These are phyloP conservation scores for Glarea lozoyensis DNA, from an alignment of 495 filamentous ascomycete genomes.

Conservation along the genomic window DNA sequence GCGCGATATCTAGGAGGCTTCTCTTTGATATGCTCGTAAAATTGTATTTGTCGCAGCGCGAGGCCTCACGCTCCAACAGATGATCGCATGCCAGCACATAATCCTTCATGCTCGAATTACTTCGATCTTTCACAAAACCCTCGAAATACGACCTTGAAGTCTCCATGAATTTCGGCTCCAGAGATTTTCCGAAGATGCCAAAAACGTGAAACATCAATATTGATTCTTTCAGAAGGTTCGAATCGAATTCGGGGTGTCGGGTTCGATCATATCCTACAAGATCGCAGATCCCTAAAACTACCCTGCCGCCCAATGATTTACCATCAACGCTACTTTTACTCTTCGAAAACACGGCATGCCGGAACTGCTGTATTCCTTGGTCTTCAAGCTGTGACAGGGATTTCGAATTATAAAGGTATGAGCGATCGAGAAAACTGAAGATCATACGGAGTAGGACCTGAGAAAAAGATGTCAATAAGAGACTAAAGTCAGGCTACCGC, in stretches of 20 bases:
- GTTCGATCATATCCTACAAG: conserved; percentile 65
- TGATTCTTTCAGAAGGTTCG: conserved; percentile 52
- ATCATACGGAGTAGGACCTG: conserved; percentile 71
- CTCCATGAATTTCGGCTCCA: conserved; percentile 66
- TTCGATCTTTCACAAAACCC: conserved; percentile 55
- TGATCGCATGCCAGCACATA: conserved; percentile 60
- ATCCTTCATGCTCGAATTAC: conserved; percentile 47
- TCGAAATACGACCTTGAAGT: conserved; percentile 56
- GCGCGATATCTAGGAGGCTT: conserved; percentile 59
- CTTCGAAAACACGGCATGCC: conserved; percentile 51
- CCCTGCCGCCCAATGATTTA: conserved; percentile 35
- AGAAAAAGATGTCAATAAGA: conserved; percentile 3
- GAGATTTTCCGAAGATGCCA: conserved; percentile 63
- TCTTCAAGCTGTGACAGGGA: conserved; percentile 44
- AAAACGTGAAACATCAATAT: conserved; percentile 76
- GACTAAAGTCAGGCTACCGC: not conserved
- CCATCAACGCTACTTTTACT: conserved; percentile 36
- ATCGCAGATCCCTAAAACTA: conserved; percentile 65
- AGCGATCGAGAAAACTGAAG: conserved; percentile 88
- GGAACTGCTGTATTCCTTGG: conserved; percentile 47
- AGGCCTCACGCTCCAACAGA: conserved; percentile 60
- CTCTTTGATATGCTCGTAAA: conserved; percentile 76
- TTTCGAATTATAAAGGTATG: conserved; percentile 66
- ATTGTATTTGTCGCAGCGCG: conserved; percentile 66
- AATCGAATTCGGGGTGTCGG: conserved; percentile 39